Evolutionary conservation across 2,329 filamentous ascomycete species (phyloP).

Genomic region (Colletotrichum simmondsii): DNA sequence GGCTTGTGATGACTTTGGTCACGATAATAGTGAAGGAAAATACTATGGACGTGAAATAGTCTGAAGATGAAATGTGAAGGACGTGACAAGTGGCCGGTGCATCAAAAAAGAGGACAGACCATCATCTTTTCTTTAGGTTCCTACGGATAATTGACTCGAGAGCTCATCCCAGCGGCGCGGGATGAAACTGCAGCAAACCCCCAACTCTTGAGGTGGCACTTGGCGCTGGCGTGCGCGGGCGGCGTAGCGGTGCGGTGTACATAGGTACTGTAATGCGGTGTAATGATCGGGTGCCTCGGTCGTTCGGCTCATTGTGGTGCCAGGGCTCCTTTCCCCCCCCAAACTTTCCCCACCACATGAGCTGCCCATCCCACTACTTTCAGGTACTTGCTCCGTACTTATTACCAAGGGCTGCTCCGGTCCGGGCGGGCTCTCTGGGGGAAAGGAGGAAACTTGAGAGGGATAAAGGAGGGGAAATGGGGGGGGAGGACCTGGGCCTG

Average conservation of each 20-base stretch:
- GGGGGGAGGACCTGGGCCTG: not conserved
- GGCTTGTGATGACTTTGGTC: not conserved
- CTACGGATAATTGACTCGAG: not conserved
- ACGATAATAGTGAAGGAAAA: not conserved
- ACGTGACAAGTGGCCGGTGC: not conserved
- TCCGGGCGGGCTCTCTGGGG: not conserved
- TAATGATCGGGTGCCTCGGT: conserved; percentile 26
- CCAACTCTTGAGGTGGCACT: not conserved
- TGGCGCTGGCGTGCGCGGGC: not conserved
- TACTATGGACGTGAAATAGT: not conserved
- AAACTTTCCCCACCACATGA: too few species aligned
- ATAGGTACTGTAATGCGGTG: too few species aligned
- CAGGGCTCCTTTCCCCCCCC: not conserved
- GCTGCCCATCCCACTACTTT: too few species aligned
- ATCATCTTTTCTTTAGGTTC: not conserved
- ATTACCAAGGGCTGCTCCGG: not conserved
- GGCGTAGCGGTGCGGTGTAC: not conserved
- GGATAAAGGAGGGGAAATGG: not conserved
- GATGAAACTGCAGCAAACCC: not conserved
- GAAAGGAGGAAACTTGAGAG: not conserved
- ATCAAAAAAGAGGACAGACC: conserved; percentile 6
- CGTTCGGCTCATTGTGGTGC: conserved; percentile 33
- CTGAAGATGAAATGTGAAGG: not conserved
- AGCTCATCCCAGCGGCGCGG: conserved; percentile 25
- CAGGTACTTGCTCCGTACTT: not conserved